Evolutionary conservation across 345 rosid genomes (phyloP), one percentile per base, ranked within the genome.

Genomic region (Bruguiera parviflora): DNA sequence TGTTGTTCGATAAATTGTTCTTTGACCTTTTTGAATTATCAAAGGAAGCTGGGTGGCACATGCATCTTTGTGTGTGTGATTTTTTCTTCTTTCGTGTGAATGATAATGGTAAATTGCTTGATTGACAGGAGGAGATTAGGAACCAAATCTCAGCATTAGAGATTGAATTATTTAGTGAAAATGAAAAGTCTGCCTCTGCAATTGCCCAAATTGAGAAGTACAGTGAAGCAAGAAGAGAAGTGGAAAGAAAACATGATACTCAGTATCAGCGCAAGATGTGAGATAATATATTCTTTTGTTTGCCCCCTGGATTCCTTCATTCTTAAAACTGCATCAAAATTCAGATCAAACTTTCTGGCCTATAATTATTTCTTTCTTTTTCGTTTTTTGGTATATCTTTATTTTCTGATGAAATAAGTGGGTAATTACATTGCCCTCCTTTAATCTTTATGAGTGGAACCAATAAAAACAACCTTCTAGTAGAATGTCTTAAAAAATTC

Each of bases 231-330:
- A 84, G 99, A 66, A 81, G 79, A 78, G 97, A 89, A 68, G 73
- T 81, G 61, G 99, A 95, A 66, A 80, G 84, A 69, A 95, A 82
- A 81, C 82, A 84, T 37, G 96, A 95, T 73, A 87, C 87, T 71
- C 92, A 84, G 21, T 92, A 88, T 78, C 99, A 87, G 71, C 91
- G 96, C 52, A 87, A 84, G 75, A 86, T 95, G 98, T 95, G 81
- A 81, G 85, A 64, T 57, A 5, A 5, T 27, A 29, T 76, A 55
- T 57, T 64, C 69, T 43, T 19, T 18, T 9, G 29, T 55, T 58
- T 51, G 39, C 33, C 46, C 11, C 43, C 51, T 56, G 32, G 29
- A 5, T 57, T 65, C 56, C 57, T 53, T 69, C 18, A 62, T 63
- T 32, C 58, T 56, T 27, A 21, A 56, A 16, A 46, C 28, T 20